phyloP scores from a whole-genome alignment of 306 rosid species.

The Hippophae gyantsensis region DNA sequence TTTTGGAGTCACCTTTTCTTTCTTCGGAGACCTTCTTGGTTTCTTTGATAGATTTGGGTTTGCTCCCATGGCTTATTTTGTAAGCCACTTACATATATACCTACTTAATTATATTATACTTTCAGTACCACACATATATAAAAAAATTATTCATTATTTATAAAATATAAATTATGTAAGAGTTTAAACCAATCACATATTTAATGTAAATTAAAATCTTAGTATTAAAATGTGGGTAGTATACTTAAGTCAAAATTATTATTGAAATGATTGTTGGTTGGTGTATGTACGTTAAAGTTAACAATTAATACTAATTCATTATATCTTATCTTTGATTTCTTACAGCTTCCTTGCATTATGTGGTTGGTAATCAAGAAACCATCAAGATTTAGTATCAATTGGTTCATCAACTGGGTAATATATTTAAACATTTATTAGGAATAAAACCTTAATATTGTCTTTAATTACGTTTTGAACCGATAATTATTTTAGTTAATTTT shows the following conservation, averaged over 20 bases:
- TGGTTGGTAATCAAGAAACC: slow-evolving; percentile 92
- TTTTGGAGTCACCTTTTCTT: slow-evolving; percentile 56
- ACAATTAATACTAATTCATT: background rate
- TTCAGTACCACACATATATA: no score
- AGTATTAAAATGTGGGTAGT: no score
- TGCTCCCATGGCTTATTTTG: slow-evolving; percentile 81
- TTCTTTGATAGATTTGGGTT: slow-evolving; percentile 96
- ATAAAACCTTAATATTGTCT: background rate
- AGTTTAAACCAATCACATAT: no score
- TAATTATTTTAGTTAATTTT: background rate
- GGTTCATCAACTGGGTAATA: slow-evolving; percentile 94
- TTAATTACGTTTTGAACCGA: no score
- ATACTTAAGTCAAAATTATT: no score
- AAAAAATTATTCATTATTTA: no score
- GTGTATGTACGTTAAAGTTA: no score
- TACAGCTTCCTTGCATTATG: slow-evolving; percentile 85
- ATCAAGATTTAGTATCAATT: slow-evolving; percentile 55
- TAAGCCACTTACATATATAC: slow-evolving; percentile 15
- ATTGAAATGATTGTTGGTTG: no score
- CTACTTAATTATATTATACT: no score
- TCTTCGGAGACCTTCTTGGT: slow-evolving; percentile 94
- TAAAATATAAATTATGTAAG: no score
- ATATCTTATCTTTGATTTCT: background rate
- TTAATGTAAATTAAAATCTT: no score
- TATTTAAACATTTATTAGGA: background rate